Evolutionary conservation across 148 eudicot species (phyloP).

Genomic region (Talinum fruticosum): DNA sequence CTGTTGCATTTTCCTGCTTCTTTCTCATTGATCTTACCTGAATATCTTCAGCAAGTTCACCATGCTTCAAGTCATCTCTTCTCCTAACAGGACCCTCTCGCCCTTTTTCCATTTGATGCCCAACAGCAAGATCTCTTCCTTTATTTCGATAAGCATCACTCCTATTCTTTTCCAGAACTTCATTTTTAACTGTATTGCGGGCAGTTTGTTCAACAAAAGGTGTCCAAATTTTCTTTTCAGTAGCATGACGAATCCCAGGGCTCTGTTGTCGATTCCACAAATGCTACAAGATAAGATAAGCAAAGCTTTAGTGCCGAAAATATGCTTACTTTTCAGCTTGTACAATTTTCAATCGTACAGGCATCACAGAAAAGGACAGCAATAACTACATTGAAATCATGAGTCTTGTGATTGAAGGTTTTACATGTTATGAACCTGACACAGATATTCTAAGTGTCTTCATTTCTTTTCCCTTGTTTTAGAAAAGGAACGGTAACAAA

Average conservation of each 20-base stretch:
- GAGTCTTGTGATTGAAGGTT: not conserved
- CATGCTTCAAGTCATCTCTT: conserved; percentile 34
- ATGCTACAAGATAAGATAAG: not conserved
- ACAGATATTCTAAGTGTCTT: not conserved
- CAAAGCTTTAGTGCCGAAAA: not conserved
- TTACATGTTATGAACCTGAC: not conserved
- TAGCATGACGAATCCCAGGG: conserved; percentile 26
- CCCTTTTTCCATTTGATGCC: conserved; percentile 22
- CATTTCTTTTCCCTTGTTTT: not conserved
- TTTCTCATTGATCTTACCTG: conserved; percentile 26
- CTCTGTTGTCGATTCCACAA: conserved; percentile 38
- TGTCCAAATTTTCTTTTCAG: conserved; percentile 25
- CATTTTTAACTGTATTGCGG: conserved; percentile 27
- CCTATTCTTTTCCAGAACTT: conserved; percentile 27
- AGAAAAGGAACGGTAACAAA: not conserved
- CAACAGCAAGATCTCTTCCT: conserved; percentile 26
- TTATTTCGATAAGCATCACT: conserved; percentile 25
- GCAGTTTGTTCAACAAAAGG: conserved; percentile 31
- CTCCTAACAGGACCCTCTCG: conserved; percentile 24
- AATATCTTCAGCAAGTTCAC: conserved; percentile 22
- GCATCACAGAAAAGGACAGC: not conserved
- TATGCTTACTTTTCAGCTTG: not conserved
- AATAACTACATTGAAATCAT: not conserved
- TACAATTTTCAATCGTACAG: not conserved
- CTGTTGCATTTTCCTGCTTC: conserved; percentile 39